phyloP scores from a whole-genome alignment of 2,329 filamentous ascomycete species.

The Clarireedia monteithiana region DNA sequence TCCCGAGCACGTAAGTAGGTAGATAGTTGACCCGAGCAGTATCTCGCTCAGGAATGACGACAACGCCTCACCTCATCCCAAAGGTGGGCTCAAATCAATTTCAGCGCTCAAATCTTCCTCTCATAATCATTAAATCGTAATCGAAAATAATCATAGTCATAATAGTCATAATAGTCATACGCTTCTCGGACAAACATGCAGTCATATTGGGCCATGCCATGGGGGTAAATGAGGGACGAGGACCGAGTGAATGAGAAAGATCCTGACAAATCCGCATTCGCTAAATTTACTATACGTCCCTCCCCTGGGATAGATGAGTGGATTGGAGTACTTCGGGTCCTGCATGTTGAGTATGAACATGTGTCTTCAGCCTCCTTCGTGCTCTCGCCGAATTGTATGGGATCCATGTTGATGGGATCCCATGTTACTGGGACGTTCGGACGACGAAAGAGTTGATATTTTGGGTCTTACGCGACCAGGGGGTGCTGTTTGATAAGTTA shows the following conservation, averaged over 20 bases:
- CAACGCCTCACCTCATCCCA: slow-evolving; percentile 8
- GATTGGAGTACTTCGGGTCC: background rate
- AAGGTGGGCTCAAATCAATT: too few relatives aligned
- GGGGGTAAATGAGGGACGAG: too few relatives aligned
- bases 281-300: background rate
- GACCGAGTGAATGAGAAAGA: background rate
- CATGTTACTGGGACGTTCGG: background rate
- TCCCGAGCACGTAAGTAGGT: too few relatives aligned
- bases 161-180: background rate
- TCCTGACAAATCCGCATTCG: slow-evolving; percentile 5
- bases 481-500: too few relatives aligned
- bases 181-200: background rate
- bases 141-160: background rate
- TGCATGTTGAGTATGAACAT: background rate
- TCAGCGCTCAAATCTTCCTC: too few relatives aligned
- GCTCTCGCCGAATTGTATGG: background rate
- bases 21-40: too few relatives aligned
- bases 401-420: background rate
- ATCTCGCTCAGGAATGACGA: slow-evolving; percentile 1
- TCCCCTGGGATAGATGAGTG: background rate
- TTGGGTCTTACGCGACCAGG: too few relatives aligned
- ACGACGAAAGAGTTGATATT: too few relatives aligned
- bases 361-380: background rate
- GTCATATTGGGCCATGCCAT: background rate
- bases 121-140: too few relatives aligned